phyloP scores from a whole-genome alignment of 1,139 yeast species.

The Diutina pseudorugosa region DNA sequence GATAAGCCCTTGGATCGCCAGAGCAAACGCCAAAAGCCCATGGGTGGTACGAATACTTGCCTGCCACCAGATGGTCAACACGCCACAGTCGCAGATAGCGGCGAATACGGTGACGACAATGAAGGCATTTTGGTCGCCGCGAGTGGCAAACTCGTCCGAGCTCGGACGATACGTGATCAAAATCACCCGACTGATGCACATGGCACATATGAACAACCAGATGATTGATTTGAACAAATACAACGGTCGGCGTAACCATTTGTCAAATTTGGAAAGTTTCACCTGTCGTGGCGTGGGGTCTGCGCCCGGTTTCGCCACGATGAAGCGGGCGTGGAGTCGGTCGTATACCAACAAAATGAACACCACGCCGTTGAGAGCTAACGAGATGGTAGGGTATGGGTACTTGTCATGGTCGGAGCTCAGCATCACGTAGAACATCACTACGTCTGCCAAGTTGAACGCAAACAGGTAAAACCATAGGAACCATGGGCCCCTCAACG shows the following conservation, averaged over 20 bases:
- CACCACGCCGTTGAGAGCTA: neutral
- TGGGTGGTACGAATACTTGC: neutral
- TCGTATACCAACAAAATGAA: neutral
- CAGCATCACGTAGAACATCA: neutral
- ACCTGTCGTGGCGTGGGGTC: neutral
- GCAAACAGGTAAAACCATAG: conserved; percentile 3
- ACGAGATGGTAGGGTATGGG: neutral
- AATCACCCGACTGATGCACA: conserved; percentile 3
- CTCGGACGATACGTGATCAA: neutral
- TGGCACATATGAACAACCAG: conserved; percentile 2
- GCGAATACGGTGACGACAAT: neutral
- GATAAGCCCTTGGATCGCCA: neutral
- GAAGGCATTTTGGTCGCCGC: neutral
- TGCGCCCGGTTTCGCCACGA: neutral
- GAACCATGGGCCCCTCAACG: neutral
- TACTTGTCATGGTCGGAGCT: neutral
- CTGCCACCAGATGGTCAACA: conserved; percentile 3
- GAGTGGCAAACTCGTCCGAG: neutral
- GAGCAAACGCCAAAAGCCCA: neutral
- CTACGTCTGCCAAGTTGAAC: neutral
- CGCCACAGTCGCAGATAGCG: neutral
- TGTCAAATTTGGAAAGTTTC: neutral
- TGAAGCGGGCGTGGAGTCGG: neutral
- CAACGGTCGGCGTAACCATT: neutral
- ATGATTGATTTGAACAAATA: neutral